These are phyloP conservation scores for Tilletia caries DNA, from an alignment of 1,284 basidiomycete genomes.

Conservation along the genomic window DNA sequence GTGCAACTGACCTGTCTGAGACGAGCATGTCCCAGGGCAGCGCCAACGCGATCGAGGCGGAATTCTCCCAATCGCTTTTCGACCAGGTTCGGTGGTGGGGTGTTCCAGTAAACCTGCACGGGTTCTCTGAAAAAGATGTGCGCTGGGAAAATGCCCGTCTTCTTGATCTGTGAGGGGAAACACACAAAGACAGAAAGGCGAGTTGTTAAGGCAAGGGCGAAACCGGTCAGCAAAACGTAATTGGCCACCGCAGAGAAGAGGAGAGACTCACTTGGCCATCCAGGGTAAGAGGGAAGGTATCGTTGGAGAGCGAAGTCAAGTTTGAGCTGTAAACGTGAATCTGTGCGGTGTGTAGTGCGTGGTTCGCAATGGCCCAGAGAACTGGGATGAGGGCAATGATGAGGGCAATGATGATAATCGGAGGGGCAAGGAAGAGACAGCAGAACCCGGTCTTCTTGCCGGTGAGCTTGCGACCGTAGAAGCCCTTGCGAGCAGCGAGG, in stretches of 20 bases:
- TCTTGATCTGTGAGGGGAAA: slow-evolving; percentile 19
- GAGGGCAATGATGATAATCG: slow-evolving; percentile 12
- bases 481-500: slow-evolving; percentile 45
- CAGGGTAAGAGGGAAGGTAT: slow-evolving; percentile 12
- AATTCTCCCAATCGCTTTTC: slow-evolving; percentile 51
- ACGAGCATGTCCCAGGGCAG: slow-evolving; percentile 51
- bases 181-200: background rate
- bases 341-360: slow-evolving; percentile 11
- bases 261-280: slow-evolving; percentile 7
- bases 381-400: slow-evolving; percentile 8
- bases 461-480: slow-evolving; percentile 51
- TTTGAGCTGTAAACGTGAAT: slow-evolving; percentile 15
- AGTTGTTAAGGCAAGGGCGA: too few species aligned
- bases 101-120: slow-evolving; percentile 52
- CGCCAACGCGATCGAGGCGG: slow-evolving; percentile 43
- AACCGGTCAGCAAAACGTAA: background rate
- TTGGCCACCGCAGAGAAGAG: background rate
- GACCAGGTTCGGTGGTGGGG: slow-evolving; percentile 38
- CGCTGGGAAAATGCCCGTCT: slow-evolving; percentile 55
- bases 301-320: slow-evolving; percentile 6
- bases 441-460: slow-evolving; percentile 47
- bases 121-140: slow-evolving; percentile 52
- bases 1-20: slow-evolving; percentile 45
- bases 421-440: slow-evolving; percentile 41
- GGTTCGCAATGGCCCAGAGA: slow-evolving; percentile 15